Evolutionary conservation across 2,329 filamentous ascomycete genomes (phyloP), one percentile per base, ranked within the genome.

Genomic region (Plenodomus biglobosus): DNA sequence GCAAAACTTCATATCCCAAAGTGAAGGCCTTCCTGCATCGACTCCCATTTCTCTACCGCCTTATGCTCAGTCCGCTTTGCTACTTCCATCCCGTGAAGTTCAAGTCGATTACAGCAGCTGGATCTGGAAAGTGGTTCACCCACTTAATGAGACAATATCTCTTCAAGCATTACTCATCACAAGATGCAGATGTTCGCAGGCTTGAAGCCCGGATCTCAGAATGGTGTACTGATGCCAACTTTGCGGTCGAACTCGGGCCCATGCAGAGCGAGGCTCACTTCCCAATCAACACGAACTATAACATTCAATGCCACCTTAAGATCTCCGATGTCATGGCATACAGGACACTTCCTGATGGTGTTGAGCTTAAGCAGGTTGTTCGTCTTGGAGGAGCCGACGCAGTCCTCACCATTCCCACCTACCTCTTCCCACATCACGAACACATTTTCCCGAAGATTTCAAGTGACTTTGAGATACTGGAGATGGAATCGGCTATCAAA

Each of bases 31-130:
- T 80, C 48, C 41, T 80, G 18, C 79, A 81, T 59, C 71, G 78
- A 8, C 59, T 80, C 3, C 79, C 79, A 0, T 73, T 81, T 44
- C 68, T 81, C 2, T 70, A 78, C 7, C 73, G 79, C 15, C 52
- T 78, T 0, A 71, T 80, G 5, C 71, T 82, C 1, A 75, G 71
- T 19, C 75, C 77, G 0, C 61, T 82, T 3, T 75, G 74, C 50
- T 80, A 81, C 53, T 80, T 81, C 48, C 79, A 82, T 50, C 75
- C 78, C 0, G 73, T 81, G 40, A 69, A 66, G 36, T 76, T 81
- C 50, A 62, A 70, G n/a, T 80, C 78, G 0, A 70, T 82, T 39
- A 79, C 74, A 20, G 73, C 74, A 1, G 77, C 76, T 4, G 75
- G 76, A 0, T 80, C 78, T 6, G 79, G 79, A 0, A 72, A 74